Evolutionary conservation across 306 rosid species (phyloP).

Genomic region (Malus fusca): DNA sequence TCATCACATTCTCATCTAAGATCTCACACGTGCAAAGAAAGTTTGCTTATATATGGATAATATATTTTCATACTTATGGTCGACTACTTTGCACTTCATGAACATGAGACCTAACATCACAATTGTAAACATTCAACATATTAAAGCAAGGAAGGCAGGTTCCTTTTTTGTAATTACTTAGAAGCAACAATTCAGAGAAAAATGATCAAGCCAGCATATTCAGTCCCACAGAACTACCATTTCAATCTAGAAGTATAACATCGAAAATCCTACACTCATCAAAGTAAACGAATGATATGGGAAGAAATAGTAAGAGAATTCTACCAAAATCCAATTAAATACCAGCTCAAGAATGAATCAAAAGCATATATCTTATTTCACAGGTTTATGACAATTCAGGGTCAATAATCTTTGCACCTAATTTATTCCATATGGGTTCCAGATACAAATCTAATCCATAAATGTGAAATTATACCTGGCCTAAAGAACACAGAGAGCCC

Average conservation of each 20-base stretch:
- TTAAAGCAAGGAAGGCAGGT: not conserved
- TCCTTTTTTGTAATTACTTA: not conserved
- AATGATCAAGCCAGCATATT: not conserved
- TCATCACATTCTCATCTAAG: not conserved
- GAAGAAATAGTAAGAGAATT: not conserved
- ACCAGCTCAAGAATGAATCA: not conserved
- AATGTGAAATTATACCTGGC: conserved; percentile 47
- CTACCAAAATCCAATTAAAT: not conserved
- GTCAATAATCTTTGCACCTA: not conserved
- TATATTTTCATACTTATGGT: not conserved
- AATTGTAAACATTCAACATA: not conserved
- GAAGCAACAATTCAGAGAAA: not conserved
- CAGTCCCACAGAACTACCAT: not conserved
- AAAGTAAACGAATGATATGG: not conserved
- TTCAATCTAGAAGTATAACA: not conserved
- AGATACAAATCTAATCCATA: not conserved
- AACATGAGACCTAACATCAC: not conserved
- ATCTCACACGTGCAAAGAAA: not conserved
- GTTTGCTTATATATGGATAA: not conserved
- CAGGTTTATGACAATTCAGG: not conserved
- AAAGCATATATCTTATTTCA: not conserved
- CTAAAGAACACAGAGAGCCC: conserved; percentile 86
- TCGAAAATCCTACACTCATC: not conserved
- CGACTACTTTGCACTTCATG: not conserved
- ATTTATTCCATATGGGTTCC: not conserved